phyloP scores from a whole-genome alignment of 140 eudicot species.

The Bidens hawaiensis region DNA sequence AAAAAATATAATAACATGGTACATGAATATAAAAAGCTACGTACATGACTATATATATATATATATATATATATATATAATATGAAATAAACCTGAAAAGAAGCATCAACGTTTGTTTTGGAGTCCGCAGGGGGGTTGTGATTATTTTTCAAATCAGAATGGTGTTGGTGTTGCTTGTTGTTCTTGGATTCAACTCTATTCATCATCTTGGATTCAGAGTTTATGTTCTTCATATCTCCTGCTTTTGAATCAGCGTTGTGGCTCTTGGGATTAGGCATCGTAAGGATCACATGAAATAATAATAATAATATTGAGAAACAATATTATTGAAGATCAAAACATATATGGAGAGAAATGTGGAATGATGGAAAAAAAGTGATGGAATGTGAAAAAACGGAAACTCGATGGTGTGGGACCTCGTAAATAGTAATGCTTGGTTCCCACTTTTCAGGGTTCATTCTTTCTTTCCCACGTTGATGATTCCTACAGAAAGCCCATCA shows the following conservation, averaged over 20 bases:
- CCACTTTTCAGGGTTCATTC: conserved; percentile 31
- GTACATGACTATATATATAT: no score
- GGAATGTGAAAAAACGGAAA: conserved; percentile 23
- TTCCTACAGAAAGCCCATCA: no score
- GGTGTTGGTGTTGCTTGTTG: conserved; percentile 3
- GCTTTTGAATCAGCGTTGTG: conserved; percentile 16
- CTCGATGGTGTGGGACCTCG: conserved; percentile 25
- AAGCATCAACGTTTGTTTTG: conserved; percentile 16
- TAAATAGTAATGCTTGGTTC: conserved; percentile 11
- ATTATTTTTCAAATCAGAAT: conserved; percentile 23
- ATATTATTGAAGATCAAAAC: no score
- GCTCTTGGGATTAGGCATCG: conserved; percentile 19
- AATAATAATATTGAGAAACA: neutral
- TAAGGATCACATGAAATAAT: no score
- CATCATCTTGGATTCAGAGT: conserved; percentile 21
- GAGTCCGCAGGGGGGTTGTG: no score
- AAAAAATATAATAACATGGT: neutral
- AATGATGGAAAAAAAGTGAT: conserved; percentile 3
- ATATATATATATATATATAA: no score
- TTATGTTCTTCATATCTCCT: conserved; percentile 2
- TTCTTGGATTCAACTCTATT: conserved; percentile 26
- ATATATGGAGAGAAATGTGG: neutral
- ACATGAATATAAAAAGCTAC: no score
- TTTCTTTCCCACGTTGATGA: no score
- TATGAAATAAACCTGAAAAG: no score